Conservation (phyloP, 2,329 filamentous ascomycete species). For the Colletotrichum cereale region DNA sequence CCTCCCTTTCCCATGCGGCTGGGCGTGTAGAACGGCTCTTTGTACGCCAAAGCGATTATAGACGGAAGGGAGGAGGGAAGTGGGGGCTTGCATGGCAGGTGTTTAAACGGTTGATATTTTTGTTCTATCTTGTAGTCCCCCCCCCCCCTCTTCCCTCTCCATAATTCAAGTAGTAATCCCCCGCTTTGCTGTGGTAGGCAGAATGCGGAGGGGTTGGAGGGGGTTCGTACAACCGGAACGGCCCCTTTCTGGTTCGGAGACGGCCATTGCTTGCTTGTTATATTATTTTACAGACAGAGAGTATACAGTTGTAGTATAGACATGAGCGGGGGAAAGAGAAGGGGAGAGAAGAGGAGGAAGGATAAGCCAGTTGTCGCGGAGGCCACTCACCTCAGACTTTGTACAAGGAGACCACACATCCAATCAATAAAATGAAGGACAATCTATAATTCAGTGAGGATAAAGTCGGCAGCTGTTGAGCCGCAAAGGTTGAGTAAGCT, state of each 20-base stretch:
- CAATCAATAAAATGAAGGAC: slow-evolving; percentile 26
- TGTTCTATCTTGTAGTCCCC: slow-evolving; percentile 34
- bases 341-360: slow-evolving; percentile 33
- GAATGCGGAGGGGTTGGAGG: background rate
- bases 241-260: slow-evolving; percentile 14
- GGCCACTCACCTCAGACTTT: slow-evolving; percentile 52
- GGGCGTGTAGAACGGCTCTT: slow-evolving; percentile 18
- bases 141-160: background rate
- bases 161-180: background rate
- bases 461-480: background rate
- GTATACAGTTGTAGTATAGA: slow-evolving; percentile 40
- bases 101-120: slow-evolving; percentile 52
- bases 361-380: slow-evolving; percentile 46
- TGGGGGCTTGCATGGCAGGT: slow-evolving; percentile 52
- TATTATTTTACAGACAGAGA: slow-evolving; percentile 43
- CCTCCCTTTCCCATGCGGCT: slow-evolving; percentile 15
- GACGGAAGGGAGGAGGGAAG: slow-evolving; percentile 26
- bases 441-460: background rate
- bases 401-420: slow-evolving; percentile 21
- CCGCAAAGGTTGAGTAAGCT: background rate
- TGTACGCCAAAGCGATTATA: slow-evolving; percentile 32
- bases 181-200: slow-evolving; percentile 5
- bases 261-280: slow-evolving; percentile 46
- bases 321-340: background rate
- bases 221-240: background rate